Percentiles rank a stretch among this genome's conserved stretches.
phyloP scores from a whole-genome alignment of 2,329 filamentous ascomycete genomes.

The Calonectria pseudoturangicola region DNA sequence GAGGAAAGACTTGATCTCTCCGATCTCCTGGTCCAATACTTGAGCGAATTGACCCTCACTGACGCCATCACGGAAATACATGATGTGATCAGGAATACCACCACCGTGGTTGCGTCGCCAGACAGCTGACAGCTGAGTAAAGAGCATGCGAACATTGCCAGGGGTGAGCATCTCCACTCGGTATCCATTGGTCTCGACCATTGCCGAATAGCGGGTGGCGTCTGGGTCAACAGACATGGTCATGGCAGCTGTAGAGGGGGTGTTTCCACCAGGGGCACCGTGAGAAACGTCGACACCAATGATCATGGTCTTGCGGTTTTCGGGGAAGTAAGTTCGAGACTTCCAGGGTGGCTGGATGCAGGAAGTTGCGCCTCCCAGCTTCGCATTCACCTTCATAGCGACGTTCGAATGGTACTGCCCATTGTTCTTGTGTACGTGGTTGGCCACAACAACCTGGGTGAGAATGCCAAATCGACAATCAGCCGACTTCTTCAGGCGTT shows the following conservation, averaged over 20 bases:
- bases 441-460: slow-evolving; percentile 86
- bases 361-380: slow-evolving; percentile 89
- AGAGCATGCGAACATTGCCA: slow-evolving; percentile 78
- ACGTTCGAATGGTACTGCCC: slow-evolving; percentile 95
- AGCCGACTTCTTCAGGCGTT: slow-evolving; percentile 90
- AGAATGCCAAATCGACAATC: slow-evolving; percentile 91
- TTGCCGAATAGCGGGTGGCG: slow-evolving; percentile 85
- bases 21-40: slow-evolving; percentile 86
- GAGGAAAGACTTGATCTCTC: slow-evolving; percentile 79
- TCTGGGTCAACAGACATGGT: slow-evolving; percentile 85
- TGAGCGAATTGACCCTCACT: slow-evolving; percentile 89
- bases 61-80: slow-evolving; percentile 96
- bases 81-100: slow-evolving; percentile 79
- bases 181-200: slow-evolving; percentile 88
- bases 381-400: slow-evolving; percentile 96
- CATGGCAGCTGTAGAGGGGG: slow-evolving; percentile 89
- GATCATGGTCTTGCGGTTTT: slow-evolving; percentile 80
- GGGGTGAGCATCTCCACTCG: slow-evolving; percentile 86
- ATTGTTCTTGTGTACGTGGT: slow-evolving; percentile 81
- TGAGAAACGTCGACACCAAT: slow-evolving; percentile 96
- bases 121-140: slow-evolving; percentile 76
- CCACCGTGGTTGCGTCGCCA: slow-evolving; percentile 77
- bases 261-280: slow-evolving; percentile 78
- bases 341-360: slow-evolving; percentile 62
- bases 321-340: slow-evolving; percentile 59